Evolutionary conservation across 306 rosid genomes (phyloP), one percentile per base, ranked within the genome.

Genomic region (Comarum palustre): DNA sequence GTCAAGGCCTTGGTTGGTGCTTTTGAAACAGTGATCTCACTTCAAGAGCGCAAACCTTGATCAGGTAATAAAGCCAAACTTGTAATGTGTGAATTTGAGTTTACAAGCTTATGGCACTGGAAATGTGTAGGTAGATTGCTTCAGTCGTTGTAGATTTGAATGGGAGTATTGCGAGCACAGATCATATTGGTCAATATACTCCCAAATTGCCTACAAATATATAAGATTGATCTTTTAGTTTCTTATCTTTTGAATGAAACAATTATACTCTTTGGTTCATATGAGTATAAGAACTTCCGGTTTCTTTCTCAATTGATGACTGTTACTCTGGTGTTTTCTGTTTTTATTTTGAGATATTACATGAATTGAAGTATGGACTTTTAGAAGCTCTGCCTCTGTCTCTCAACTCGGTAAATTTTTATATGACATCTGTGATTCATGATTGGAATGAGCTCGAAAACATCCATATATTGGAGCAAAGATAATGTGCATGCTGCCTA

Each of bases 1-100:
- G 98, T 94, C 71, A 94, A 94, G 81, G 98, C 98, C 68, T 83
- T 94, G 85, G 98, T 94, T 75, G 94, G 98, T 74, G 98, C 98
- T 68, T 94, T 94, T 68, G 98, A 94, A 88, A 87, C 98, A 54
- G 96, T 91, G 67, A 94, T 94, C 81, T 94, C 96, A 67, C 99
- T 94, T 57, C 98, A 94, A 36, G 97, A 94, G 79, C 78, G 77
- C 60, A 89, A 90, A 39, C 88, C 89, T 67, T 59, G 41, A 69
- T 69, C 42, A 72, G 78, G 73, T 78, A 86, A 87, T 82, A 82
- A 84, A 69, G 64, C 59, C 69, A 57, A 69, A 84, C 81, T 84
- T 85, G 79, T 69, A 50, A 65, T 27, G 43, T 52, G 71, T 34
- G 74, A 79, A 75, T 60, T 43, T 74, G 57, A 76, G 22, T 68